Evolutionary conservation across 768 basidiomycete genomes (phyloP), one percentile per base, ranked within the genome.

Genomic region (Suillus cothurnatus): DNA sequence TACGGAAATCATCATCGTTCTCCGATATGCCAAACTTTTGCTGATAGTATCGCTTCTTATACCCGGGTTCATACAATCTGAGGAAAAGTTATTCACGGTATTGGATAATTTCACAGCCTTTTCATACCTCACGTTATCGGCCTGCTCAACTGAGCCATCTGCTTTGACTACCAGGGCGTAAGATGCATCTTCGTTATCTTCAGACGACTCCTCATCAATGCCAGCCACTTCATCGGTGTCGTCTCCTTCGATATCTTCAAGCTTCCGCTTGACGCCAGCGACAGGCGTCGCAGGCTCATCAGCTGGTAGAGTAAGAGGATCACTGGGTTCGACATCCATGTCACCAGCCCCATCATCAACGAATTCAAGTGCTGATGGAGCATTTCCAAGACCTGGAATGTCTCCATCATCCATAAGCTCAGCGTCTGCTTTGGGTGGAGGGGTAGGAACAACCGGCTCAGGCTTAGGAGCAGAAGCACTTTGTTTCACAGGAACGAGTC

Each of bases 61-160:
- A 99, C 32, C 97, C 97, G 2, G 95, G 89, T 76, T 99, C 95
- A 89, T 94, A 99, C 26, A 99, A 80, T 73, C 97, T 98, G 65
- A 31, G 36, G 57, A 58, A 65, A 28, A 17, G 41, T 66, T 62
- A 69, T 47, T 64, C 47, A 28, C 56, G 31, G 50, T 9, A 28
- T 56, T 21, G 38, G 39, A 31, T 52, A 57, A 36, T n/a, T 41
- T 62, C 38, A 67, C 32, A 41, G 43, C 39, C 57, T 21, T 23
- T 71, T 81, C 91, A 69, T 77, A 96, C 96, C 90, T 90, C 70
- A 99, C 94, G 43, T 87, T 90, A 72, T 99, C 97, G 68, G 89
- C 89, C 77, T 99, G 96, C 62, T 96, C 93, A 34, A 98, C 96
- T 0, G 94, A 93, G 28, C 96, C 97, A 73, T 98, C 95, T 9